Conservation (phyloP, 139 green algal species). For the Volvox africanus region DNA sequence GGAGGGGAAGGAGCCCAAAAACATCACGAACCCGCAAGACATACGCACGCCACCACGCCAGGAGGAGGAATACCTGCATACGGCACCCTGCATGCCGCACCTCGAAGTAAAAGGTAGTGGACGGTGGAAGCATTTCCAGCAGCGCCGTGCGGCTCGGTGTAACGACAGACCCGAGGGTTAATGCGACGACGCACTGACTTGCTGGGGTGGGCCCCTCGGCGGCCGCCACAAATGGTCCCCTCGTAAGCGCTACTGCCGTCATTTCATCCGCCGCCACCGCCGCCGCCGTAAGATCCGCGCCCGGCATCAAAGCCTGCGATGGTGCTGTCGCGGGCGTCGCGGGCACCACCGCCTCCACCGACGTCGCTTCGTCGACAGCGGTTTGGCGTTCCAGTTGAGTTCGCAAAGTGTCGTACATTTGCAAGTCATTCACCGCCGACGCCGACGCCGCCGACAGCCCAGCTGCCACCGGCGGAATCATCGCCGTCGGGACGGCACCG, state of each 20-base stretch:
- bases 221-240: background rate
- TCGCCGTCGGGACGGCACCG: too few relatives aligned
- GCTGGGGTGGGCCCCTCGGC: background rate
- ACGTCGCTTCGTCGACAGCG: background rate
- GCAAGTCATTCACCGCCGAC: too few relatives aligned
- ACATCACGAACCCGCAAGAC: too few relatives aligned
- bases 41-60: too few relatives aligned
- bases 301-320: constrained; percentile 52
- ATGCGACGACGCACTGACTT: background rate
- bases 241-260: background rate
- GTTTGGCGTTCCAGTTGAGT: too few relatives aligned
- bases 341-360: background rate
- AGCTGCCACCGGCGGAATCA: too few relatives aligned
- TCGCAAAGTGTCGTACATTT: too few relatives aligned
- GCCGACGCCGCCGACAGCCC: too few relatives aligned
- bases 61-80: too few relatives aligned
- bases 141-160: constrained; percentile 25
- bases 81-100: too few relatives aligned
- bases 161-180: constrained; percentile 1
- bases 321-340: constrained; percentile 16
- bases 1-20: too few relatives aligned
- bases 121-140: constrained; percentile 38
- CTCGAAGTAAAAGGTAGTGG: constrained; percentile 42
- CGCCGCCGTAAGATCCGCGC: constrained; percentile 14
- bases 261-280: background rate